A percentile compares a stretch with the other conserved stretches of the same genome.
These are phyloP conservation scores for barley (Hordeum vulgare) DNA, from an alignment of 176 grass and related monocot genomes.

Conservation along the genomic window DNA sequence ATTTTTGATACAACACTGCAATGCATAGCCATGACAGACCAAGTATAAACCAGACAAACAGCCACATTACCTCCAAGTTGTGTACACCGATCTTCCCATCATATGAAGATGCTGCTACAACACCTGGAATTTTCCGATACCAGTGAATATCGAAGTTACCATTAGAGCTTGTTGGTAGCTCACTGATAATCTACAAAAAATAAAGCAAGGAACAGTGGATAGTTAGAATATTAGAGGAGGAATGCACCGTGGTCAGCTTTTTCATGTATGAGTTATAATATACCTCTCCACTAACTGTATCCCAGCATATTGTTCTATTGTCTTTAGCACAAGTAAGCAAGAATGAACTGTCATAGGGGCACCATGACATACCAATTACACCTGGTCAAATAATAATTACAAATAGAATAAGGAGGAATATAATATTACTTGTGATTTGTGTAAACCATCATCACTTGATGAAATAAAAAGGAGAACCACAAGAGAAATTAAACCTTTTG, in stretches of 20 bases:
- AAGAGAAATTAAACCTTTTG: conserved; percentile 70
- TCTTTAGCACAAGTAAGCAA: conserved; percentile 98
- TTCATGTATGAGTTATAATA: not conserved
- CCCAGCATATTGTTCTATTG: conserved; percentile 99
- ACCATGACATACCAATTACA: conserved; percentile 99
- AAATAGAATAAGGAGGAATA: conserved; percentile 17
- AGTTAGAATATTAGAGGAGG: not conserved
- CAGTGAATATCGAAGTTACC: conserved; percentile 95
- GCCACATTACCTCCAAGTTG: conserved; percentile 71
- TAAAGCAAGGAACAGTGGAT: conserved; percentile 7
- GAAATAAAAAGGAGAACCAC: conserved; percentile 8
- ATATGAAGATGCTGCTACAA: conserved; percentile 92
- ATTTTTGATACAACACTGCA: not conserved
- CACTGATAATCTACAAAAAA: conserved; percentile 72
- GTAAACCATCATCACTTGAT: conserved; percentile 8
- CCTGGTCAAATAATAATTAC: conserved; percentile 41
- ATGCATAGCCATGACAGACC: not conserved
- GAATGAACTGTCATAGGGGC: conserved; percentile 94
- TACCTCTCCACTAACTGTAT: conserved; percentile 96
- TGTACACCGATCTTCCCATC: conserved; percentile 93
- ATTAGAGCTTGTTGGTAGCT: conserved; percentile 85
- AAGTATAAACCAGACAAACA: not conserved
- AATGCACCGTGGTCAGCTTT: not conserved
- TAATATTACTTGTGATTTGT: not conserved
- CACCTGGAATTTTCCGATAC: conserved; percentile 90